Conservation (phyloP, 2,329 filamentous ascomycete genomes). For the Ophidiomyces ophidiicola region DNA sequence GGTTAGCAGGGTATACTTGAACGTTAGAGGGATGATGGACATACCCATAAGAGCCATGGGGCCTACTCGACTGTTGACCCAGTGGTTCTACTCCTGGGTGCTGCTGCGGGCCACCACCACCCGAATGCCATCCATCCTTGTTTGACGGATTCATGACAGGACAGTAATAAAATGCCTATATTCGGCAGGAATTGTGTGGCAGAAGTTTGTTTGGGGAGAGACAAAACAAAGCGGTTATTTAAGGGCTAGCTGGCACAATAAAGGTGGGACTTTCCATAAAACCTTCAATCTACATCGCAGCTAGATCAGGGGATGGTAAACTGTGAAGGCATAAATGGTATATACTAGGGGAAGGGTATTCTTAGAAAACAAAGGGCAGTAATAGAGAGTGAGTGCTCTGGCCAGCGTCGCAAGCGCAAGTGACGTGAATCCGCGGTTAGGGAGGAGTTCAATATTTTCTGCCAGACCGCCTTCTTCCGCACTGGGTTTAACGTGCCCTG, state of each 20-base stretch:
- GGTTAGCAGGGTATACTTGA: conserved; percentile 28
- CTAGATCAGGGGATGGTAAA: too few species aligned
- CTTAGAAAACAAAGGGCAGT: too few species aligned
- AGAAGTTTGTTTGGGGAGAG: not conserved
- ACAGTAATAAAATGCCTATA: not conserved
- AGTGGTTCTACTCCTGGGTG: conserved; percentile 34
- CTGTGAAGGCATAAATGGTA: too few species aligned
- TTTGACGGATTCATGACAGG: conserved; percentile 31
- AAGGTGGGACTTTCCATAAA: too few species aligned
- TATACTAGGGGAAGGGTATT: too few species aligned
- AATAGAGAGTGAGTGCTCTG: too few species aligned
- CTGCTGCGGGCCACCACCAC: conserved; percentile 29
- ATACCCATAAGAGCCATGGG: conserved; percentile 36
- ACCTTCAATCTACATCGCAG: too few species aligned
- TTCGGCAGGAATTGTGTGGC: not conserved
- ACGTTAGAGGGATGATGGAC: conserved; percentile 13
- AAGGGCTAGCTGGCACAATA: too few species aligned
- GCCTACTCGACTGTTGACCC: conserved; percentile 30
- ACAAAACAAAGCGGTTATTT: too few species aligned
- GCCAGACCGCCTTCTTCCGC: conserved; percentile 4
- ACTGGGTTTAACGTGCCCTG: not conserved
- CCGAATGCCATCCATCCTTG: conserved; percentile 34
- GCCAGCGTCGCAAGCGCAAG: too few species aligned
- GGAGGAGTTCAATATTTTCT: conserved; percentile 12
- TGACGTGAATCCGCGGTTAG: conserved; percentile 7